These are phyloP conservation scores for Macrocybe gigantea DNA, from an alignment of 768 basidiomycete species.

Conservation along the genomic window DNA sequence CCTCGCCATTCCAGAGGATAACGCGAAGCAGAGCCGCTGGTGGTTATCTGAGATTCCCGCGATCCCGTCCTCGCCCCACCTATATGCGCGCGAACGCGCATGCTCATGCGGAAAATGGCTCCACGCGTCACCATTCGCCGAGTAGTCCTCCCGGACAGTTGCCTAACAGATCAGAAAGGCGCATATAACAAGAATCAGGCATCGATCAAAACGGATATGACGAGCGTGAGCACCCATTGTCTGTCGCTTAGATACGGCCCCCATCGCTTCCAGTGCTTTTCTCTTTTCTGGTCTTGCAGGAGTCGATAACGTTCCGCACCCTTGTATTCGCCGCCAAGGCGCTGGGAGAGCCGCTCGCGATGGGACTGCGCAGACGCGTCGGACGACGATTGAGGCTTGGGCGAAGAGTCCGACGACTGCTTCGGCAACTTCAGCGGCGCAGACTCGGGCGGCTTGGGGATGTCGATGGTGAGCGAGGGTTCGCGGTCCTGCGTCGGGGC, in stretches of 20 bases:
- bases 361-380: slow-evolving; percentile 28
- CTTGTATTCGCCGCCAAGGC: slow-evolving; percentile 66
- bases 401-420: slow-evolving; percentile 10
- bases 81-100: slow-evolving; percentile 87
- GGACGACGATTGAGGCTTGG: neutral
- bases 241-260: slow-evolving; percentile 96
- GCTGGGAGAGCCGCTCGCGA: slow-evolving; percentile 59
- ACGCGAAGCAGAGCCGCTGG: slow-evolving; percentile 84
- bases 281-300: slow-evolving; percentile 72
- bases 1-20: slow-evolving; percentile 95
- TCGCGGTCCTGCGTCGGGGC: slow-evolving; percentile 13
- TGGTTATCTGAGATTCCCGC: slow-evolving; percentile 98
- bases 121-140: slow-evolving; percentile 94
- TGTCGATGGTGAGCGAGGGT: slow-evolving; percentile 56
- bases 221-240: slow-evolving; percentile 75
- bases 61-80: slow-evolving; percentile 99
- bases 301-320: slow-evolving; percentile 83
- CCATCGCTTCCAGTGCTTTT: slow-evolving; percentile 97
- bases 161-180: slow-evolving; percentile 46
- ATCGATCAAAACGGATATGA: slow-evolving; percentile 3
- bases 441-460: slow-evolving; percentile 50
- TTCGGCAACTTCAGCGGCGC: slow-evolving; percentile 14
- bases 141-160: slow-evolving; percentile 98
- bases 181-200: slow-evolving; percentile 7
- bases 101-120: slow-evolving; percentile 93